Base-by-base conservation (phyloP, 2,329 filamentous ascomycete genomes). In the Pestalotiopsis sp. region DNA sequence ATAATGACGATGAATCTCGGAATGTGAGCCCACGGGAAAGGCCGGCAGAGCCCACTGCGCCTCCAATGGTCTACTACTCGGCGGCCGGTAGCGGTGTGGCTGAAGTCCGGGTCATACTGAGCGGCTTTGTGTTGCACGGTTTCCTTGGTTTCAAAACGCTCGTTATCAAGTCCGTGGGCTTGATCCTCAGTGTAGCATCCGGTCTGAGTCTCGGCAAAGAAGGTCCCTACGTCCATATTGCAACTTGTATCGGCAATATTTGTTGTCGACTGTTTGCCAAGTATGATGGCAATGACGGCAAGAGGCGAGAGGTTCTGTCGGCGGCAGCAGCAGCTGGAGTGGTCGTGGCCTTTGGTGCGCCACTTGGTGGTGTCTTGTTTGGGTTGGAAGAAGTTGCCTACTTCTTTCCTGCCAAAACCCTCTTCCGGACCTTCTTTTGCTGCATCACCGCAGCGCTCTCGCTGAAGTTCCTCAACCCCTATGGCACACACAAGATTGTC, bases 341-440 rank as follows among this genome's bases (percentile, higher is more conserved):
- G 4, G 93, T 95, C 12, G 95, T 98, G 39, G 95, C 95, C 13
- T 98, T 98, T 78, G 95, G 95, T 49, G 94, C 95, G 1, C 95
- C 95, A 57, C 77, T 90, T 0, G 94, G 94, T 9, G 95, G 95
- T 65, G 94, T 98, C 1, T 85, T 98, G 2, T 98, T 98, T 80
- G 94, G 94, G 41, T 81, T 98, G 38, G 96, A 99, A 80, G 96
- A 98, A 85, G 95, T 98, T 71, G 90, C 93, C 73, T 98, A 98
- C 80, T 98, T 98, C 80, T 98, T 98, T 79, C 95, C 96, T 0
- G 94, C 95, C 5, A 98, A 99, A 82, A 98, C 95, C 0, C 87
- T 99, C 9, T 99, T 99, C 83, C 87, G 96, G 66, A 98, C 96
- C 0, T 99, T 99, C 80, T 98, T 98, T 81, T 98, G 95, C 83